Percentiles rank a stretch among this genome's conserved stretches.
These are phyloP conservation scores for Monocercomonoides exilis DNA, from an alignment of 78 protist genomes.

Conservation along the genomic window DNA sequence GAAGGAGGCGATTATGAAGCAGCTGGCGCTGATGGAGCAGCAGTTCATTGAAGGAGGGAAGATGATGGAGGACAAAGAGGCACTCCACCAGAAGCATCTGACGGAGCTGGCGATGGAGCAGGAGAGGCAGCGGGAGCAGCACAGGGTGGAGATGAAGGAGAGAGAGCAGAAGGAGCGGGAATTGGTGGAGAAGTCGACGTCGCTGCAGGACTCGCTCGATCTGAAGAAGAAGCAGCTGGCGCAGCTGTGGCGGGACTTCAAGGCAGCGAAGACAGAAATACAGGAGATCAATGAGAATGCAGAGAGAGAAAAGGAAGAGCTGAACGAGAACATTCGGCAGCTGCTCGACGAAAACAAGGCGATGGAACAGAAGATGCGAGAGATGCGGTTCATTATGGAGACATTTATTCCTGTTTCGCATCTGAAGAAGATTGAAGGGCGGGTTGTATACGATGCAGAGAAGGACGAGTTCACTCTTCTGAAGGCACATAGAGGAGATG, in stretches of 20 bases:
- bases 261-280: neutral
- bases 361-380: neutral
- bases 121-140: neutral
- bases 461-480: too few relatives aligned
- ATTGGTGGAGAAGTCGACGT: neutral
- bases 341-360: neutral
- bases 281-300: neutral
- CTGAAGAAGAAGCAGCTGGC: neutral
- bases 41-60: neutral
- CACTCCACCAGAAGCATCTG: neutral
- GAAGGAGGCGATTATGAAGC: neutral
- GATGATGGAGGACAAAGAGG: neutral
- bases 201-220: neutral
- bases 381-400: neutral
- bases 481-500: too few relatives aligned
- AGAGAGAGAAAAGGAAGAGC: neutral
- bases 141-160: neutral
- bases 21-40: neutral
- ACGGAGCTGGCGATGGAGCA: neutral
- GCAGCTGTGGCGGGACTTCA: neutral
- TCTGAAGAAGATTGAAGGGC: too few relatives aligned
- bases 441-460: too few relatives aligned
- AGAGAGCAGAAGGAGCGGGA: neutral
- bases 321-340: neutral
- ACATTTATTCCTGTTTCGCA: neutral